phyloP scores from a whole-genome alignment of 225 moss, liverwort and hornwort genomes.

The Marchantia paleacea region DNA sequence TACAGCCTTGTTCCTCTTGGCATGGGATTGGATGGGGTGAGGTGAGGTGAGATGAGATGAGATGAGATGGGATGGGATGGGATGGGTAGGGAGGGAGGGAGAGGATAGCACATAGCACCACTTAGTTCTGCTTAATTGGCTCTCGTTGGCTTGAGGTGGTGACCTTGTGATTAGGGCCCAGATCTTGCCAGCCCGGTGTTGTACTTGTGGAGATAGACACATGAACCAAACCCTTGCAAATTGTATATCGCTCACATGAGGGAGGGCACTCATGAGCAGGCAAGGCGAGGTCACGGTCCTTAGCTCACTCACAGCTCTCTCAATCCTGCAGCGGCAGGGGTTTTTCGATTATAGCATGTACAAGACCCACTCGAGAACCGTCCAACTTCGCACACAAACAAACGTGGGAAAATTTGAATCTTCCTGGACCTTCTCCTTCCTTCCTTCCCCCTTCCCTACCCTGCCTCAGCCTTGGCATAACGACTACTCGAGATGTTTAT shows the following conservation, averaged over 20 bases:
- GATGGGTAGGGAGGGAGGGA: no score
- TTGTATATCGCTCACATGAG: not conserved
- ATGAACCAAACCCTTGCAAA: constrained; percentile 7
- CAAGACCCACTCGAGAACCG: not conserved
- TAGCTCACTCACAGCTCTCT: not conserved
- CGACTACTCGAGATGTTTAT: not conserved
- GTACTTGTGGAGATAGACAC: not conserved
- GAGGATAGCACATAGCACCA: no score
- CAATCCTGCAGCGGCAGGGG: not conserved
- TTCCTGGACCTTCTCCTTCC: not conserved
- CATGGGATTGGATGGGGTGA: no score
- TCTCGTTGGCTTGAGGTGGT: not conserved
- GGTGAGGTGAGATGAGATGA: no score
- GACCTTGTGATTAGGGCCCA: not conserved
- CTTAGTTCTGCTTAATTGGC: no score
- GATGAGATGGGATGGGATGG: no score
- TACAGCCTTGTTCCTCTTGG: no score
- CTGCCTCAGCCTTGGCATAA: not conserved
- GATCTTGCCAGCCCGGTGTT: not conserved
- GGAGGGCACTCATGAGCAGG: constrained; percentile 6
- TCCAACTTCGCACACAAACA: not conserved
- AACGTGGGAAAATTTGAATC: constrained; percentile 1
- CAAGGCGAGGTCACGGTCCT: constrained; percentile 1
- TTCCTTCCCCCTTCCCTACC: no score
- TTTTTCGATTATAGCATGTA: not conserved